Base-by-base conservation (phyloP, 768 basidiomycete species). In the Pleurotus citrinopileatus region DNA sequence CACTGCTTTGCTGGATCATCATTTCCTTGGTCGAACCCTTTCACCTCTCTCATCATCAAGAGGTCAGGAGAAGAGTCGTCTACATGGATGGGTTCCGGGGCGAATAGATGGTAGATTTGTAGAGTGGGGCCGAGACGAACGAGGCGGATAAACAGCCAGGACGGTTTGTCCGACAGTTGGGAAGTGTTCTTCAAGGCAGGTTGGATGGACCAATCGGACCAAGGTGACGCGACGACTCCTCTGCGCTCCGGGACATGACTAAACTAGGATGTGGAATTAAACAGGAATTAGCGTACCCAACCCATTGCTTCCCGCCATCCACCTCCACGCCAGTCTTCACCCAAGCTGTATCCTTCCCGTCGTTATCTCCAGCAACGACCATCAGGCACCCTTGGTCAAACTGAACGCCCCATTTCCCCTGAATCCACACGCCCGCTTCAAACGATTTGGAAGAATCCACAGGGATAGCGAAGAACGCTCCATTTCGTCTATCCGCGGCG, bases 151-250 rank as follows among this genome's bases (percentile, higher is more conserved):
- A 52, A 53, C 4, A 57, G 17, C 50, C 51, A 25, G 23, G 19
- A n/a, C n/a, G n/a, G n/a, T n/a, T n/a, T n/a, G n/a, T n/a, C n/a
- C n/a, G n/a, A n/a, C n/a, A n/a, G n/a, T n/a, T n/a, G n/a, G n/a
- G n/a, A n/a, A n/a, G n/a, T 34, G 29, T 45, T 36, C 43, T 53
- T 20, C 36, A 34, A 29, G 36, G 55, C 55, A 15, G 42, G 50
- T 22, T 34, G 25, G 26, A 57, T 46, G 20, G 55, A 57, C 55
- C 55, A 57, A 45, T 57, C 55, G 27, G 55, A 57, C 50, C 52
- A 57, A 9, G 42, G 52, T 22, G 55, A 53, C 9, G 55, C 34
- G 10, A 57, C 55, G 17, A 57, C 55, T 5, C 19, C 42, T 1
- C 55, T 57, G 19, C 2, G 4, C 22, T 17, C 27, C n/a, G 7